Conservation (phyloP, 345 rosid species). For the Brassica juncea region DNA sequence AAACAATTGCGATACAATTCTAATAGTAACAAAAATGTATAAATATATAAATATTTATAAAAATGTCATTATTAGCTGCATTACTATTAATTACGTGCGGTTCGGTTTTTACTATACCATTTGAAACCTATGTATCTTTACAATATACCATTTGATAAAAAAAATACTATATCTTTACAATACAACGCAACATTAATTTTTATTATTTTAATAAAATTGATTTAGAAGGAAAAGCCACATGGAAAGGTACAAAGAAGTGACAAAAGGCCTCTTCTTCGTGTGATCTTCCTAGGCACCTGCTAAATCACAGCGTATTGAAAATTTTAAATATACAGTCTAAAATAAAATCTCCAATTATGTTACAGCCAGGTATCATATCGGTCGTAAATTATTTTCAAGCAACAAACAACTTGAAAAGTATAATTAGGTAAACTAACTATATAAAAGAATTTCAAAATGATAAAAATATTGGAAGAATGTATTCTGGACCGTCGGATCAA, state of each 20-base stretch:
- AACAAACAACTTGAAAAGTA: slow-evolving; percentile 7
- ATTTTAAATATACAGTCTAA: too few species aligned
- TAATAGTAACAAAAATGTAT: too few species aligned
- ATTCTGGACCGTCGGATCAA: slow-evolving; percentile 38
- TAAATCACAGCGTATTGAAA: background rate
- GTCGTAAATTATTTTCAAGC: slow-evolving; percentile 29
- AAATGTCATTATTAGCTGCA: too few species aligned
- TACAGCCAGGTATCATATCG: background rate
- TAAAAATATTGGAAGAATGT: background rate
- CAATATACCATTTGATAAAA: too few species aligned
- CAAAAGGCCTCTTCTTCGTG: slow-evolving; percentile 4
- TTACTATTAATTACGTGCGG: too few species aligned
- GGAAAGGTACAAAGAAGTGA: slow-evolving; percentile 21
- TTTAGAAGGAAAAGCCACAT: slow-evolving; percentile 4
- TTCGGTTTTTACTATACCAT: too few species aligned
- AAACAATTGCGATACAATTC: too few species aligned
- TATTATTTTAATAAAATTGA: too few species aligned
- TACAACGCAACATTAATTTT: too few species aligned
- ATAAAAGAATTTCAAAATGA: slow-evolving; percentile 18
- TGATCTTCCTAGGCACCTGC: background rate
- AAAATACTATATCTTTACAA: too few species aligned
- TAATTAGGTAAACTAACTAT: slow-evolving; percentile 9
- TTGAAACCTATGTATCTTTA: too few species aligned
- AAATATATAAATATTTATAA: too few species aligned
- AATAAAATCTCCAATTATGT: background rate